Percentiles rank a stretch among this genome's conserved stretches.
These are phyloP conservation scores for Remersonia thermophila DNA, from an alignment of 2,329 filamentous ascomycete species.

Conservation along the genomic window DNA sequence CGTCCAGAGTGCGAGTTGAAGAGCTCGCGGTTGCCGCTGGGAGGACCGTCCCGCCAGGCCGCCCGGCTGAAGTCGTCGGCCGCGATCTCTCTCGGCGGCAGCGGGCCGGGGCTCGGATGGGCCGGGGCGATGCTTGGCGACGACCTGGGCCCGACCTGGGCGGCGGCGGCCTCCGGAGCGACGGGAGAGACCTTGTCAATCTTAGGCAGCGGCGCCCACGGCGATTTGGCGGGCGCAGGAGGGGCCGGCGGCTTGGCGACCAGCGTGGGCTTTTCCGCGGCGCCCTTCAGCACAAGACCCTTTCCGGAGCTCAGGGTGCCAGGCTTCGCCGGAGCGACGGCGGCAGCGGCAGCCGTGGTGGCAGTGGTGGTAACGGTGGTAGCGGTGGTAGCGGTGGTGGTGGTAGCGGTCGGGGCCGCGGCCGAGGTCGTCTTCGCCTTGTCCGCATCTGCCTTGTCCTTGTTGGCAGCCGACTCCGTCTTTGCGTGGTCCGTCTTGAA, in stretches of 20 bases:
- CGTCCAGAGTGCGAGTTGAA: constrained; percentile 93
- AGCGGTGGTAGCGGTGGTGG: neutral
- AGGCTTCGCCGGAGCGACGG: constrained; percentile 21
- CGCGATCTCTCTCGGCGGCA: constrained; percentile 68
- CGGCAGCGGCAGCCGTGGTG: neutral
- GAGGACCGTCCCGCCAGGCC: constrained; percentile 61
- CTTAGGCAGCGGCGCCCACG: constrained; percentile 79
- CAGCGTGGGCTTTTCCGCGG: constrained; percentile 57
- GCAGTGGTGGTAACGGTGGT: neutral
- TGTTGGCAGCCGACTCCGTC: constrained; percentile 17
- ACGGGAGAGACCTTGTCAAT: constrained; percentile 69
- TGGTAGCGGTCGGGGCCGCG: neutral
- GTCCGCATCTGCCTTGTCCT: constrained; percentile 24
- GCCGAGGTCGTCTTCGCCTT: constrained; percentile 24
- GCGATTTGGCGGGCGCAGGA: constrained; percentile 68
- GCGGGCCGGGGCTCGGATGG: constrained; percentile 40
- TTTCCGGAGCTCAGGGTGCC: constrained; percentile 36
- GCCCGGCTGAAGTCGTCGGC: constrained; percentile 86
- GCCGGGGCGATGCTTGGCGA: constrained; percentile 43
- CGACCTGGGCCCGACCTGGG: constrained; percentile 29
- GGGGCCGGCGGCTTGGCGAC: constrained; percentile 58
- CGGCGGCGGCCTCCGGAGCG: constrained; percentile 38
- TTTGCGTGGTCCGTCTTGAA: constrained; percentile 33
- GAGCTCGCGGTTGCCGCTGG: constrained; percentile 57
- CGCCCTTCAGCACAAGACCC: constrained; percentile 53